Percentiles rank a stretch among this genome's conserved stretches.
Evolutionary conservation across 176 grass and related monocot genomes (phyloP).

Genomic region (Aegilops longissima): DNA sequence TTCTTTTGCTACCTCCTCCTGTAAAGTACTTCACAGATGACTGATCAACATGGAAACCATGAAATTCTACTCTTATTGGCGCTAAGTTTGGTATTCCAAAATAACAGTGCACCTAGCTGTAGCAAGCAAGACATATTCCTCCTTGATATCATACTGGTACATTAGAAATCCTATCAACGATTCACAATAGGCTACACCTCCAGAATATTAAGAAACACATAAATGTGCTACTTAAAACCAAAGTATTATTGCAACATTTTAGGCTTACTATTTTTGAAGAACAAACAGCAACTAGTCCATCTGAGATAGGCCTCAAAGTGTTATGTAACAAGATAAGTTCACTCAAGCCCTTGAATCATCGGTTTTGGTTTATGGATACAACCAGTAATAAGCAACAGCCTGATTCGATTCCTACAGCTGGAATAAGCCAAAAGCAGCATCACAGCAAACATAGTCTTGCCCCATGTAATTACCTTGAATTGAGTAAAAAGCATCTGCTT

Average conservation of each 20-base stretch:
- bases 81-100: not conserved
- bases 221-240: not conserved
- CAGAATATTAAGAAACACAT: not conserved
- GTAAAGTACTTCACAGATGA: constrained; percentile 69
- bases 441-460: not conserved
- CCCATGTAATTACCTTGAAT: constrained; percentile 74
- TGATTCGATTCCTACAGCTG: not conserved
- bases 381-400: not conserved
- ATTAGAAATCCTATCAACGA: constrained; percentile 21
- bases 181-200: not conserved
- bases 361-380: not conserved
- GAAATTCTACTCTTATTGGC: constrained; percentile 1
- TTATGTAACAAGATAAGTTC: not conserved
- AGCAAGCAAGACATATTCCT: constrained; percentile 4
- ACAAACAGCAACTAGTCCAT: not conserved
- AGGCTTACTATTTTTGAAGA: constrained; percentile 11
- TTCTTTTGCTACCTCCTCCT: constrained; percentile 98
- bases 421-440: constrained; percentile 9
- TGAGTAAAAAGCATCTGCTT: constrained; percentile 79
- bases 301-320: constrained; percentile 8
- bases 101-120: not conserved
- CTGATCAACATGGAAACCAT: constrained; percentile 36
- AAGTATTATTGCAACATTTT: not conserved
- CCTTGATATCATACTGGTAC: not conserved
- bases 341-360: constrained; percentile 15